Evolutionary conservation across 2,329 filamentous ascomycete species (phyloP).

Genomic region (Arthrobotrys sinensis): DNA sequence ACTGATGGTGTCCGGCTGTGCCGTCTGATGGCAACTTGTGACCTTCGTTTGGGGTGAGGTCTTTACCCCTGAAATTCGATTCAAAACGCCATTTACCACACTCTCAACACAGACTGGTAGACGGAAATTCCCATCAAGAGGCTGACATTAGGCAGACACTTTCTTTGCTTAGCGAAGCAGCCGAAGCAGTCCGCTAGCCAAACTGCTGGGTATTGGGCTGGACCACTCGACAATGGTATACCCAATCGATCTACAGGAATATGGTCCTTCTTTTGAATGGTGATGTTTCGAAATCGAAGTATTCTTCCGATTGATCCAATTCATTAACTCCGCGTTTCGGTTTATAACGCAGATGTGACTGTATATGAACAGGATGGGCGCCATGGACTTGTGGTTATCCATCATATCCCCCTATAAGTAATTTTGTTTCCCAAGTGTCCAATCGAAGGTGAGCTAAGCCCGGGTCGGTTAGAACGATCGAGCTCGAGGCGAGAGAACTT

Average conservation of each 20-base stretch:
- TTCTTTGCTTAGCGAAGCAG: conserved; percentile 2
- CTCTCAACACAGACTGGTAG: conserved; percentile 33
- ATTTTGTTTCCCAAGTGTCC: not conserved
- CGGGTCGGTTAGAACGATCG: not conserved
- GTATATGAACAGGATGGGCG: too few species aligned
- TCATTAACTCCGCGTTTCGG: not conserved
- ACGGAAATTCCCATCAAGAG: conserved; percentile 28
- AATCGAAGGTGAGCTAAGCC: not conserved
- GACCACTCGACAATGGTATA: not conserved
- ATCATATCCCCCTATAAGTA: not conserved
- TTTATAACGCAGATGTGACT: not conserved
- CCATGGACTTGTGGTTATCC: too few species aligned
- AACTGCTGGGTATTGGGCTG: conserved; percentile 27
- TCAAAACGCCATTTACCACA: conserved; percentile 30
- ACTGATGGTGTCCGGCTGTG: conserved; percentile 13
- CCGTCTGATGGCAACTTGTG: conserved; percentile 28
- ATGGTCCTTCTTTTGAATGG: not conserved
- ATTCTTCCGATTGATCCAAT: not conserved
- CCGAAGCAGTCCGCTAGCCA: conserved; percentile 12
- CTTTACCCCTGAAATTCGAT: conserved; percentile 49
- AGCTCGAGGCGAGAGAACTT: not conserved
- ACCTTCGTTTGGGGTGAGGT: conserved; percentile 22
- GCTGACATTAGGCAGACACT: conserved; percentile 50
- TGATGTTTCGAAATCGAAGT: not conserved
- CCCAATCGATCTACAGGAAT: not conserved